These are phyloP conservation scores for Nannizzia gypsea DNA, from an alignment of 2,329 filamentous ascomycete species.

Conservation along the genomic window DNA sequence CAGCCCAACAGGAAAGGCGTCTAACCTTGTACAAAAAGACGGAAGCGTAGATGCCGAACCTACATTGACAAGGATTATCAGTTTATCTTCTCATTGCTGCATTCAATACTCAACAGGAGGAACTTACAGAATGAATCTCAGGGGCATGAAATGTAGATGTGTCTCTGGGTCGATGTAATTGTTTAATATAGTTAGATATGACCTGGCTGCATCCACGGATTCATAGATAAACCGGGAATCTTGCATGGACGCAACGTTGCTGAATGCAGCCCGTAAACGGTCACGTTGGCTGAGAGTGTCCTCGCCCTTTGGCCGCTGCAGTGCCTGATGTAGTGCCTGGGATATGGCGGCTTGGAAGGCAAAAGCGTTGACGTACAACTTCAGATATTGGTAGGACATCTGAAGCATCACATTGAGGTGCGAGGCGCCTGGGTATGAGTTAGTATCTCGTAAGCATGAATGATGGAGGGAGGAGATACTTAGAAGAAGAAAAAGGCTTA, in stretches of 20 bases:
- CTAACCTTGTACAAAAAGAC: conserved; percentile 53
- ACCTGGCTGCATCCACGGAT: conserved; percentile 52
- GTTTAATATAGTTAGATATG: conserved; percentile 48
- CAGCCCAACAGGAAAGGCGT: neutral
- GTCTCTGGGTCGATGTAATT: conserved; percentile 48
- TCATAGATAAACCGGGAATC: conserved; percentile 57
- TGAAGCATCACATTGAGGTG: conserved; percentile 56
- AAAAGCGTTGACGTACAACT: conserved; percentile 63
- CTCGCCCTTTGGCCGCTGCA: conserved; percentile 26
- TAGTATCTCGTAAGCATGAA: neutral
- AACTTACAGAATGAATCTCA: conserved; percentile 50
- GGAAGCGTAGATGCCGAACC: conserved; percentile 48
- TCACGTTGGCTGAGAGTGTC: conserved; percentile 28
- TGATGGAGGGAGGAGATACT: neutral
- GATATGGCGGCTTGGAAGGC: conserved; percentile 60
- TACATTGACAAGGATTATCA: conserved; percentile 11
- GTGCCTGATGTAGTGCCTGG: conserved; percentile 37
- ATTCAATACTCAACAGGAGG: neutral
- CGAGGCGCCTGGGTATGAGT: conserved; percentile 41
- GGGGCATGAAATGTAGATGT: conserved; percentile 51
- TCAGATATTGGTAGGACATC: conserved; percentile 60
- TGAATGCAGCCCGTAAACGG: conserved; percentile 36
- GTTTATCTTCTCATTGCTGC: conserved; percentile 5
- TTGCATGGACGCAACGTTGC: conserved; percentile 47
- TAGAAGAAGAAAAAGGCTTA: conserved; percentile 22